Base-by-base conservation (phyloP, 225 moss, liverwort and hornwort genomes). In the Marchantia polymorpha region DNA sequence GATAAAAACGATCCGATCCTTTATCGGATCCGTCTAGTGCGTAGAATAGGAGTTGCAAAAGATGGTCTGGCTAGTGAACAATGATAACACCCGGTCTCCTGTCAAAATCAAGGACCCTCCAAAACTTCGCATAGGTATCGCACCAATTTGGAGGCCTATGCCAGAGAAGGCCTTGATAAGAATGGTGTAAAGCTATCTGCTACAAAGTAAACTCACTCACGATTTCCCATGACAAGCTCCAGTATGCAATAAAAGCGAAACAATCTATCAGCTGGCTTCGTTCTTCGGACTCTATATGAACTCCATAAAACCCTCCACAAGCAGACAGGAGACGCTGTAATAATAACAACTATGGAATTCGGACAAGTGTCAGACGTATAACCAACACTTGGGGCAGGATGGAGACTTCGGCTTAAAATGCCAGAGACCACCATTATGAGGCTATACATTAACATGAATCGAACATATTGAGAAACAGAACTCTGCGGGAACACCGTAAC, bases 371-470 rank as follows among this genome's bases (percentile, higher is more conserved):
- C 19, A 9, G n/a, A 29, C 61, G 25, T 20, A 31, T 52, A 72
- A 27, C 53, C 52, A 12, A 15, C 60, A 54, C 15, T 64, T 15
- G 30, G 65, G 14, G 70, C 64, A 65, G 77, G 72, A 80, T 48
- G 64, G 20, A 56, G 52, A 56, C 48, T 51, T 58, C 26, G 64
- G 69, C 83, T 56, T 39, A 51, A 67, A 63, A 56, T 72, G 77
- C 50, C 58, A 67, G 48, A 63, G 70, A 63, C 69, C 76, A 77
- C 77, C 47, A 64, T 15, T 66, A 65, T 58, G 66, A 75, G 55
- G 81, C 81, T 78, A 78, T 78, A 67, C 52, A 74, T 59, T 60
- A 30, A 78, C 66, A 70, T 69, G 74, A 73, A 64, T 77, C 70
- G 64, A 76, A 63, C 8, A 77, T 52, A 59, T 66, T 60, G 10